Evolutionary conservation across 2,329 filamentous ascomycete species (phyloP).

Genomic region (Pseudogymnoascus sp.): DNA sequence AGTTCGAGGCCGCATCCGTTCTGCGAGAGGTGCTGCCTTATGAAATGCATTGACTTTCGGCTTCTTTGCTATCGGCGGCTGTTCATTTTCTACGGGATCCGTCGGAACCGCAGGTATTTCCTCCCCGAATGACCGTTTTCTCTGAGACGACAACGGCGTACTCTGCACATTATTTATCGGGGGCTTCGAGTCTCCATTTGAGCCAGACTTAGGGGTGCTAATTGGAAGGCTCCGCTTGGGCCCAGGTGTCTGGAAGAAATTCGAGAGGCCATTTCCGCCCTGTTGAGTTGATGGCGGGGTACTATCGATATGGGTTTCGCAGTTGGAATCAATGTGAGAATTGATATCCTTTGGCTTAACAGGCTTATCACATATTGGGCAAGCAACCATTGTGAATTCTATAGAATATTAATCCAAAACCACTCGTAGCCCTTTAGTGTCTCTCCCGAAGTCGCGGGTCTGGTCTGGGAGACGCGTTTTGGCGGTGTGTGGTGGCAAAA

Average conservation of each 20-base stretch:
- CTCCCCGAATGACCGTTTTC: constrained; percentile 27
- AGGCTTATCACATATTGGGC: constrained; percentile 70
- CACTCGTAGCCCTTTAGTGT: not conserved
- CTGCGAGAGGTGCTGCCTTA: constrained; percentile 74
- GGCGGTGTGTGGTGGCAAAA: not conserved
- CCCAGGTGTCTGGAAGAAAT: constrained; percentile 54
- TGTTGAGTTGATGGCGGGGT: constrained; percentile 32
- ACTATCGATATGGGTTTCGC: constrained; percentile 54
- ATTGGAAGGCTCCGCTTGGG: constrained; percentile 40
- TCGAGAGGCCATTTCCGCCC: constrained; percentile 36
- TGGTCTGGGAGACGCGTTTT: not conserved
- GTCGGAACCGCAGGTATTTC: not conserved
- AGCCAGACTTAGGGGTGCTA: constrained; percentile 22
- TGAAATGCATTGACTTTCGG: constrained; percentile 55
- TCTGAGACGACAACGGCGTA: constrained; percentile 18
- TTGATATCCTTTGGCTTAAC: constrained; percentile 75
- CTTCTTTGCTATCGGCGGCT: constrained; percentile 45
- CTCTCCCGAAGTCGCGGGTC: not conserved
- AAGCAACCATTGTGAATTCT: constrained; percentile 46
- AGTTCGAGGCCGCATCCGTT: constrained; percentile 80
- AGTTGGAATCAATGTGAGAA: constrained; percentile 79
- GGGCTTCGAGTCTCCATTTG: constrained; percentile 30
- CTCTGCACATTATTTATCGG: constrained; percentile 20
- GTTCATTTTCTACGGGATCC: constrained; percentile 7
- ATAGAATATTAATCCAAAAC: not conserved